Evolutionary conservation across 805 yeast genomes (phyloP).

Genomic region (Metschnikowia cerradonensis): DNA sequence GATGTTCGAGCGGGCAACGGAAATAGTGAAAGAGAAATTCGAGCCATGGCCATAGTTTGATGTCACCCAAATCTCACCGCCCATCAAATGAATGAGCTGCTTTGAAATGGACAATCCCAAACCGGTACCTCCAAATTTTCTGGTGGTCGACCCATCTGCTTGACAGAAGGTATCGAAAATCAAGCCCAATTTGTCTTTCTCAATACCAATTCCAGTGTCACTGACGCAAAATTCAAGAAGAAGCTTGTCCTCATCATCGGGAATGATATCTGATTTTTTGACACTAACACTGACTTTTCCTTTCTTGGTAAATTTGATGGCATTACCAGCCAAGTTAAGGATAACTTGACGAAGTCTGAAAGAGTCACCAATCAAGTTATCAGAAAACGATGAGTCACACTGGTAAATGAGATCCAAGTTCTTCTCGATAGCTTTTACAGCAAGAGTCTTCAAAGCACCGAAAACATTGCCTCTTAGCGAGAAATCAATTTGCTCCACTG

Average conservation of each 20-base stretch:
- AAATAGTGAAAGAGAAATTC: slow-evolving; percentile 74
- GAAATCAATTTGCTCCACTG: slow-evolving; percentile 84
- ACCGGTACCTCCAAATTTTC: slow-evolving; percentile 93
- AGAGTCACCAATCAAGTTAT: slow-evolving; percentile 81
- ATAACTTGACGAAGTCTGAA: slow-evolving; percentile 85
- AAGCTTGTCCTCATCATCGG: slow-evolving; percentile 40
- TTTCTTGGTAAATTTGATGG: slow-evolving; percentile 78
- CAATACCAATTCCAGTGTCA: slow-evolving; percentile 90
- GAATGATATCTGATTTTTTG: slow-evolving; percentile 42
- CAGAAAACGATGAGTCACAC: slow-evolving; percentile 85
- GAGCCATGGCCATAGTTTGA: slow-evolving; percentile 79
- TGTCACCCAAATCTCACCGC: slow-evolving; percentile 90
- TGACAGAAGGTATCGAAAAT: slow-evolving; percentile 89
- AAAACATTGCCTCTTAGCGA: slow-evolving; percentile 83
- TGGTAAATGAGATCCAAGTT: slow-evolving; percentile 75
- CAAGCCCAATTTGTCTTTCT: slow-evolving; percentile 75
- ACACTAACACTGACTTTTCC: slow-evolving; percentile 81
- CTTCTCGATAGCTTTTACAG: slow-evolving; percentile 86
- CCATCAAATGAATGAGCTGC: slow-evolving; percentile 84
- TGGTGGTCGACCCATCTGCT: slow-evolving; percentile 90
- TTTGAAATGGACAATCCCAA: slow-evolving; percentile 84
- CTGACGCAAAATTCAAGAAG: slow-evolving; percentile 78
- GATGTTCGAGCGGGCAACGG: slow-evolving; percentile 68
- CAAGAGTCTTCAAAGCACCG: slow-evolving; percentile 84
- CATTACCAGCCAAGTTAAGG: slow-evolving; percentile 82